Base-by-base conservation (phyloP, 805 yeast species). In the Zygosaccharomyces siamensis region DNA sequence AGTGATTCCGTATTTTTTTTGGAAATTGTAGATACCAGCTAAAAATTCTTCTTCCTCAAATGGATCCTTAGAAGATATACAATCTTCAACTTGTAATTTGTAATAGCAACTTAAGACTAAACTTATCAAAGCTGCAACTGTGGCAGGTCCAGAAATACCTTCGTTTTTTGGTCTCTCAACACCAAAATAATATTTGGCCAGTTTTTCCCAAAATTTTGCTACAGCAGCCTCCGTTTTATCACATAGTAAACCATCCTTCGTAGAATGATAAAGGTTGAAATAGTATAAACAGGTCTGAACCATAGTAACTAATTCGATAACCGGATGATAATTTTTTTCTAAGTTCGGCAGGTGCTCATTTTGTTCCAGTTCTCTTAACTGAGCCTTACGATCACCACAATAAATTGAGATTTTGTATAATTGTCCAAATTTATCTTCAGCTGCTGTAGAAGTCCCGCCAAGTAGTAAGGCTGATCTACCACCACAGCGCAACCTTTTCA, bases 231-330 rank as follows among this genome's bases (percentile, higher is more conserved):
- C 84, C 0, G 99, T 92, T 48, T 77, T 74, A 49, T 80, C 78
- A 64, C 98, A 92, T 2, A 89, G 69, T 12, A 92, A 69, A 0
- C 99, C 98, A 67, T 93, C 97, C 48, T 87, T 86, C 54, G 76
- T 80, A 28, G 69, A 69, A 12, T 49, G 48, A 11, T 89, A 72
- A 37, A 89, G 66, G 48, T 82, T 86, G 66, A 86, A 90, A 65
- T 89, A 90, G 58, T 79, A 84, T 21, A 92, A 73, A 36, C 86
- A 78, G 1, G 82, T 80, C 67, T 92, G 99, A 1, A 87, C 71
- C 23, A 89, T 63, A 36, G 81, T 79, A 3, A 89, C 83, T 39
- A 93, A 66, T 62, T 89, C 96, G 27, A 78, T 67, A 1, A 83
- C 86, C 0, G 96, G 88, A 64, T 81, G 84, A 7, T 70, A 54